A percentile compares a stretch with the other conserved stretches of the same genome.
Evolutionary conservation across 805 yeast species (phyloP).

Genomic region (Yarrowia deformans): DNA sequence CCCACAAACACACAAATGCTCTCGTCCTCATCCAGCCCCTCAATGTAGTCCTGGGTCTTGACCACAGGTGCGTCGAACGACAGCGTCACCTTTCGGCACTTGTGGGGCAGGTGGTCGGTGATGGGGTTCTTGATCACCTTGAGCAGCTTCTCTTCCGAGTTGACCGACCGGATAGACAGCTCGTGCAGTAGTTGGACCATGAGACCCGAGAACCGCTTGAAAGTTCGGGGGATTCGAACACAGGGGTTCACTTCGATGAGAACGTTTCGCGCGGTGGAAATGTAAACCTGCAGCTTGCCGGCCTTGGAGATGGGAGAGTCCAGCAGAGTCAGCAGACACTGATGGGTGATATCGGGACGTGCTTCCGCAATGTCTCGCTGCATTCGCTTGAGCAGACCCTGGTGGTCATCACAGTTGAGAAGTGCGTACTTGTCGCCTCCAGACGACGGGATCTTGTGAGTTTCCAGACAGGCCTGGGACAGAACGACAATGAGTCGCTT

Average conservation of each 20-base stretch:
- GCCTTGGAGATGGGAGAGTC: slow-evolving; percentile 99
- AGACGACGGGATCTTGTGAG: slow-evolving; percentile 79
- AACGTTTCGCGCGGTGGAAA: slow-evolving; percentile 94
- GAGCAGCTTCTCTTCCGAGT: slow-evolving; percentile 91
- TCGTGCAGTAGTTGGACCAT: slow-evolving; percentile 97
- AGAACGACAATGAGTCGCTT: slow-evolving; percentile 92
- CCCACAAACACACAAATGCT: slow-evolving; percentile 98
- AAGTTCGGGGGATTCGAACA: slow-evolving; percentile 97
- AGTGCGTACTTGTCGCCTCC: slow-evolving; percentile 93
- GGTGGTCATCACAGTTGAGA: slow-evolving; percentile 97
- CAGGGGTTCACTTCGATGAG: slow-evolving; percentile 94
- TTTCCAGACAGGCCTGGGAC: slow-evolving; percentile 93
- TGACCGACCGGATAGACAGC: slow-evolving; percentile 90
- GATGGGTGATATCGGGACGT: slow-evolving; percentile 99
- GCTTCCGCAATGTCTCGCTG: slow-evolving; percentile 98
- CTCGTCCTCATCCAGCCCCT: slow-evolving; percentile 81
- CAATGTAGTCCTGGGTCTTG: slow-evolving; percentile 87
- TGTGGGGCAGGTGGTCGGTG: slow-evolving; percentile 94
- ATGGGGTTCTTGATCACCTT: slow-evolving; percentile 97
- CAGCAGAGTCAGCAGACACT: slow-evolving; percentile 88
- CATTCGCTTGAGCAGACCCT: slow-evolving; percentile 92
- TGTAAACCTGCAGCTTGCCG: slow-evolving; percentile 94
- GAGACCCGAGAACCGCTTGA: slow-evolving; percentile 94
- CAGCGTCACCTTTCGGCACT: slow-evolving; percentile 90
- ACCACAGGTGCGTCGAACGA: slow-evolving; percentile 90